Percentiles rank a stretch among this genome's conserved stretches.
Conservation (phyloP, 2,329 filamentous ascomycete species). For the Teratosphaeria nubilosa region DNA sequence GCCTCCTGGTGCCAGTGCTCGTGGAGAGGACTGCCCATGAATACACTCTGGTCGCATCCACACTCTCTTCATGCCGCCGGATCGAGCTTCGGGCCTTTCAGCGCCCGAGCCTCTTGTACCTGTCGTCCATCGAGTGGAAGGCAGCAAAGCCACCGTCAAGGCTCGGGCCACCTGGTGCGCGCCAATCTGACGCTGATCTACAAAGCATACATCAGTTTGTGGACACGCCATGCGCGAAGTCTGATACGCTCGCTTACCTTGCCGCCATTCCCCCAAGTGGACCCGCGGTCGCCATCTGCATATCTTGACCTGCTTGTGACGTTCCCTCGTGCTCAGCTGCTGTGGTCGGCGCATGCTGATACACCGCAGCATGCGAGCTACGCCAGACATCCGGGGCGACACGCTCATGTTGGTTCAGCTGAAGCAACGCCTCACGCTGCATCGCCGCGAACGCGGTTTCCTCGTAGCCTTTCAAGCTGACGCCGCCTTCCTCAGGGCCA, state of each 20-base stretch:
- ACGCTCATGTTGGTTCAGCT: background rate
- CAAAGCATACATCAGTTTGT: background rate
- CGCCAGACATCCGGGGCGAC: background rate
- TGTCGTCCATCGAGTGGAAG: background rate
- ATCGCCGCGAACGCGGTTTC: background rate
- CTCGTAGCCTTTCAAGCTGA: background rate
- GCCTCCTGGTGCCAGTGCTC: background rate
- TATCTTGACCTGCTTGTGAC: background rate
- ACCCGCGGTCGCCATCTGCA: background rate
- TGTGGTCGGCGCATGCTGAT: background rate
- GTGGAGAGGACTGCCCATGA: too few relatives aligned
- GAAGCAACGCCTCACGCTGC: background rate
- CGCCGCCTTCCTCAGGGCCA: background rate
- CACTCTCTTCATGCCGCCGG: too few relatives aligned
- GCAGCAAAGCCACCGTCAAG: background rate
- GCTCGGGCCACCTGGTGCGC: background rate
- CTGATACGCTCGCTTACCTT: background rate
- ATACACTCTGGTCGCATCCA: too few relatives aligned
- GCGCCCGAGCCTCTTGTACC: background rate
- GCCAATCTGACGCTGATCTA: background rate
- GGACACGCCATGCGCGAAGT: background rate
- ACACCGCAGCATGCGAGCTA: background rate
- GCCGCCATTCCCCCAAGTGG: background rate
- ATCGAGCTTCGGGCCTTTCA: background rate
- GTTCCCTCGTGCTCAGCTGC: too few relatives aligned